phyloP scores from a whole-genome alignment of 805 yeast genomes.

The Ascoidea asiatica region DNA sequence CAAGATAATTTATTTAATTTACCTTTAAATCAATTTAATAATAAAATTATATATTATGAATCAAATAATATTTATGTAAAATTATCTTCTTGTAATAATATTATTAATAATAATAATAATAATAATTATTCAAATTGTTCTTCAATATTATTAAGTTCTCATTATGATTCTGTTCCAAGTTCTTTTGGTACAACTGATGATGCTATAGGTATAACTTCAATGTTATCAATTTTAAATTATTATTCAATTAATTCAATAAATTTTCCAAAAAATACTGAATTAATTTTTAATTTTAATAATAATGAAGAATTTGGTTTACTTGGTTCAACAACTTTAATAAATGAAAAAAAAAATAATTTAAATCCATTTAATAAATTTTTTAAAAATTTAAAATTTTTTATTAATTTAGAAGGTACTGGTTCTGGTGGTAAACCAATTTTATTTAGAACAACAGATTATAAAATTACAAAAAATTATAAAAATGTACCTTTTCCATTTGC shows the following conservation, averaged over 20 bases:
- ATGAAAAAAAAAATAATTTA: too few relatives aligned
- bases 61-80: slow-evolving; percentile 71
- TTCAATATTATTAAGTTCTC: slow-evolving; percentile 70
- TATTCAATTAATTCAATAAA: slow-evolving; percentile 24
- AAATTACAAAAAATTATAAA: slow-evolving; percentile 46
- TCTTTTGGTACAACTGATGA: slow-evolving; percentile 86
- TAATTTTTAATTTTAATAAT: slow-evolving; percentile 77
- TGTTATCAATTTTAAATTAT: slow-evolving; percentile 55
- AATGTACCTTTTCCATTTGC: slow-evolving; percentile 52
- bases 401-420: slow-evolving; percentile 88
- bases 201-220: slow-evolving; percentile 76
- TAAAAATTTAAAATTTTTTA: slow-evolving; percentile 41
- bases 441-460: slow-evolving; percentile 73
- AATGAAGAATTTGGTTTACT: slow-evolving; percentile 80
- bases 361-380: slow-evolving; percentile 83
- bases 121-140: slow-evolving; percentile 33
- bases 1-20: slow-evolving; percentile 35
- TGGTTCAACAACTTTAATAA: slow-evolving; percentile 65
- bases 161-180: slow-evolving; percentile 81
- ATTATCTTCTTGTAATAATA: too few relatives aligned
- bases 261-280: slow-evolving; percentile 60
- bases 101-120: slow-evolving; percentile 31
- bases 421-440: slow-evolving; percentile 77
- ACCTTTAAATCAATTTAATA: slow-evolving; percentile 21
- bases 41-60: slow-evolving; percentile 61